A percentile compares a stretch with the other conserved stretches of the same genome.
Conservation (phyloP, 2,329 filamentous ascomycete species). For the Macroventuria anomochaeta region DNA sequence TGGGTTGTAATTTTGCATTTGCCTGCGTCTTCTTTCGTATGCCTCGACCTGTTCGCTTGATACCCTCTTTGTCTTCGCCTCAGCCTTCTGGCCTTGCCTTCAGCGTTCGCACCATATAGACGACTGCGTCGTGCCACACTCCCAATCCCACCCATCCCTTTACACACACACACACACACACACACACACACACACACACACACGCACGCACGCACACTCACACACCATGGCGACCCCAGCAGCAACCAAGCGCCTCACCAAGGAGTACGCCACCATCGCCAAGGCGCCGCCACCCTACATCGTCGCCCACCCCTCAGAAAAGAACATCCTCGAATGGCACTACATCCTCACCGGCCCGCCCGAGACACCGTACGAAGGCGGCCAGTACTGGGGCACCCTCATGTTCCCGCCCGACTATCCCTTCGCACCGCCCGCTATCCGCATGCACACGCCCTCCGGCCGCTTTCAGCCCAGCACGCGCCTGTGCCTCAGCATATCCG, state of each 20-base stretch:
- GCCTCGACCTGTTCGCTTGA: background rate
- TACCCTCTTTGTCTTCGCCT: constrained; percentile 10
- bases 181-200: background rate
- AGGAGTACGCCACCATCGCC: constrained; percentile 69
- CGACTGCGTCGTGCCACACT: too few relatives aligned
- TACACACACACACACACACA: background rate
- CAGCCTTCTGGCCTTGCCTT: background rate
- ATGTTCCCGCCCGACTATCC: constrained; percentile 97
- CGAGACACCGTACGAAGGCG: constrained; percentile 89
- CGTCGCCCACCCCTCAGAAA: constrained; percentile 84
- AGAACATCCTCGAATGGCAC: constrained; percentile 94
- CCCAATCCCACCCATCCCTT: background rate
- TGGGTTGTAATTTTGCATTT: background rate
- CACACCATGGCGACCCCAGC: constrained; percentile 48
- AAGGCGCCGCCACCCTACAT: constrained; percentile 89
- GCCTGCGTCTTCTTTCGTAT: background rate
- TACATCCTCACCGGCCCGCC: constrained; percentile 95
- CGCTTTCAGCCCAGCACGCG: constrained; percentile 93
- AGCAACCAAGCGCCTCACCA: constrained; percentile 59
- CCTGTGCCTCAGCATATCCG: constrained; percentile 92
- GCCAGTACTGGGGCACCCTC: constrained; percentile 97
- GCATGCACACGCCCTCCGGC: constrained; percentile 97
- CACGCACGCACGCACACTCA: constrained; percentile 7
- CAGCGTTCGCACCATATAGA: background rate
- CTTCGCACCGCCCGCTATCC: constrained; percentile 94